Evolutionary conservation across 169 alveolate species (phyloP), one percentile per base, ranked within the genome.

Genomic region (Fabrea salina): DNA sequence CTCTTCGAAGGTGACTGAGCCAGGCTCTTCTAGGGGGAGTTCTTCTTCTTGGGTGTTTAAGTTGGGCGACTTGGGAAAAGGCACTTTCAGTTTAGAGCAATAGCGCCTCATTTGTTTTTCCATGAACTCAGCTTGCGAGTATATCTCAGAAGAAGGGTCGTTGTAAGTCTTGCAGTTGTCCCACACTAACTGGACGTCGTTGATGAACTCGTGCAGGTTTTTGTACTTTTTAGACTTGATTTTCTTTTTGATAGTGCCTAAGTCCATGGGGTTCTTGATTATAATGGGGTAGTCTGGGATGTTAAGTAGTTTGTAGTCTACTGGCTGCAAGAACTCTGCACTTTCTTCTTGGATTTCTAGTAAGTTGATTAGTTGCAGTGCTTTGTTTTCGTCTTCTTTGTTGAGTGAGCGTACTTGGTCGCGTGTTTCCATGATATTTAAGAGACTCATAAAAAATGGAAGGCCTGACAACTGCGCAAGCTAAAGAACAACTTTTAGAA

Each of bases 91-190:
- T 83, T 89, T 89, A 43, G 80, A 53, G 32, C 86, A 51, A 33
- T 49, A 57, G 58, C 82, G 79, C 43, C 80, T 85, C 19, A 84
- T 39, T n/a, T 59, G 64, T 72, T 82, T 80, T 72, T 89, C 92
- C 54, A 87, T 61, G 32, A 80, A 79, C 19, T 82, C 83, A 2
- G 94, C 94, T 53, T 64, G 35, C 53, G 78, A 68, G 39, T 61
- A 30, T 16, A 61, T 4, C 0, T 61, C 74, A 32, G 74, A 1
- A 1, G 3, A 0, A 16, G 43, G 19, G 0, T 61, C 32, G 56
- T 79, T 79, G 44, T 50, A 79, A 37, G 75, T 66, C 8, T 58
- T 49, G 51, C 85, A 79, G 57, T 79, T 79, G 51, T 67, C 59
- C 85, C 85, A 79, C n/a, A 79, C 59, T 56, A 79, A 66, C 47